Evolutionary conservation across 345 rosid genomes (phyloP).

Genomic region (Populus pruinosa): DNA sequence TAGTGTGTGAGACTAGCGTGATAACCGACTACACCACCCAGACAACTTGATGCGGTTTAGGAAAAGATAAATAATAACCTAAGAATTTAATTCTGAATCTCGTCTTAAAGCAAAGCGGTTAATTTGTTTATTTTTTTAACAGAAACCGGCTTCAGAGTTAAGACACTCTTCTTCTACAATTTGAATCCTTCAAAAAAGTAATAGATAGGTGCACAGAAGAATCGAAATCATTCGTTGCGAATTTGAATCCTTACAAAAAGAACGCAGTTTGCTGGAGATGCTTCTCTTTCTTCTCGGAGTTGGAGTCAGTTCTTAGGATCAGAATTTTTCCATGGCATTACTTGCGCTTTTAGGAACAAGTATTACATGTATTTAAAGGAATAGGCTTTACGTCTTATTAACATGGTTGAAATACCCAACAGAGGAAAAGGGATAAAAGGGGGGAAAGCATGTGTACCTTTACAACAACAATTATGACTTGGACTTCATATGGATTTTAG

Average conservation of each 20-base stretch:
- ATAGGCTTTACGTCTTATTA: neutral
- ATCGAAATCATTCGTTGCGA: neutral
- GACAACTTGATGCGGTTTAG: neutral
- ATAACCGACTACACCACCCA: constrained; percentile 75
- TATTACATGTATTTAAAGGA: neutral
- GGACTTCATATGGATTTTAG: too few relatives aligned
- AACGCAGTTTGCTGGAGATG: neutral
- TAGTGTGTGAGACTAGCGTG: constrained; percentile 78
- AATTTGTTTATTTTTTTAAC: neutral
- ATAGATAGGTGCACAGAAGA: neutral
- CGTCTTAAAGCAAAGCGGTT: neutral
- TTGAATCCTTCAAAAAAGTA: neutral
- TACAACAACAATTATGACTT: too few relatives aligned
- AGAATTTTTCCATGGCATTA: neutral
- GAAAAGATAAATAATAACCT: accelerated
- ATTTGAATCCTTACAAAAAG: neutral
- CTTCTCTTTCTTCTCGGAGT: neutral
- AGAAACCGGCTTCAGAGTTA: too few relatives aligned
- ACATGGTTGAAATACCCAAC: neutral
- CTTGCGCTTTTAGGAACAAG: neutral
- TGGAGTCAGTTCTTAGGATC: neutral
- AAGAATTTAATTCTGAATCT: too few relatives aligned
- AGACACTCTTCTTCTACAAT: neutral
- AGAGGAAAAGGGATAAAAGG: neutral
- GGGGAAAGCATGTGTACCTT: too few relatives aligned